Base-by-base conservation (phyloP, 139 green algal genomes). In the Marvania coccoides region DNA sequence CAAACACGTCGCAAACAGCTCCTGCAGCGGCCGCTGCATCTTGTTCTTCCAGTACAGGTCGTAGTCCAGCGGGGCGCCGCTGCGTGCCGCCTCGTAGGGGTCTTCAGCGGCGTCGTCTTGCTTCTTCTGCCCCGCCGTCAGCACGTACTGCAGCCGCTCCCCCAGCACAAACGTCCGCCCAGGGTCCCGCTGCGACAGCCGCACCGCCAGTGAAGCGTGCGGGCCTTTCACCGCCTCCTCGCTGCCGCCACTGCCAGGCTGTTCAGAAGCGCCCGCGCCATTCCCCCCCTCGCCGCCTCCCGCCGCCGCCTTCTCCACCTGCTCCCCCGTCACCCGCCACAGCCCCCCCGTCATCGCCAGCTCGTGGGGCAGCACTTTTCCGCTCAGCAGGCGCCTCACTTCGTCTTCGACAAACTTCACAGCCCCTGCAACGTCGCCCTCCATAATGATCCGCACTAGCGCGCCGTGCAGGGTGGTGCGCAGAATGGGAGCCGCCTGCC, bases 21-120 rank as follows among this genome's bases (percentile, higher is more conserved):
- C 81, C 38, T 56, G 55, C 36, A 88, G 54, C 1, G 78, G 79
- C 4, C 53, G 59, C 61, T 71, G 56, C 64, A 90, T 55, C 67
- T 91, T 91, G 73, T 86, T 80, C 26, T 45, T 60, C 73, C 71
- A 94, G 77, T 93, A 94, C 28, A 94, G 74, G n/a, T 81, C 58
- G 29, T 72, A 71, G 65, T 85, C 67, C 31, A 73, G 70, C 6
- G 31, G 54, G 23, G 61, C 15, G 36, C 76, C 73, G 0, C 55
- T 36, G 66, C 78, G 67, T 0, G 64, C 65, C 5, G 81, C 87
- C 0, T 67, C 63, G 47, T 88, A 46, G 2, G 87, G 87, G 64
- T 93, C 84, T 58, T 91, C 84, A 0, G 81, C 79, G 0, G 78
- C 72, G 23, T 91, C 79, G 31, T 91, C 83, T 76, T 91, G 78